Evolutionary conservation across 148 eudicot genomes (phyloP), one percentile per base, ranked within the genome.

Genomic region (Rhododendron ferrugineum): DNA sequence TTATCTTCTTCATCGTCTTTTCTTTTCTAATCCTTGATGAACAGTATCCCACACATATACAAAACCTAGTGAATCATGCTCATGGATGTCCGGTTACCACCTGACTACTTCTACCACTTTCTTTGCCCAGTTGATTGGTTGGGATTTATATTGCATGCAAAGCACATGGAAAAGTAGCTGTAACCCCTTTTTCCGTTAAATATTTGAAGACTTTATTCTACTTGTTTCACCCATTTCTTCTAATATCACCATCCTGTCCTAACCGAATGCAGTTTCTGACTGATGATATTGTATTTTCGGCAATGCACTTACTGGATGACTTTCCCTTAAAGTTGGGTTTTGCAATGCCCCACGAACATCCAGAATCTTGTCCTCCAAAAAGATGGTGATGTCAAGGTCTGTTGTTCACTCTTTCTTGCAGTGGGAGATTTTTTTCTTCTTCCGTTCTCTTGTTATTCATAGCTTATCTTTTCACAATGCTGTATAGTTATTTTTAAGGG

Each of bases 381-480:
- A 30, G 4, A 11, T 78, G 77, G 80, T 26, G 76, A 32, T 82
- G 5, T 42, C 56, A 78, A 85, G 62, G 82, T 78, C 76, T 30
- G 76, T 62, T 78, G 40, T 78, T 46, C 64, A 22, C 44, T 78
- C 84, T 72, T 66, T 72, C 64, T 56, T 83, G 56, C 37, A 26
- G 32, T 76, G 11, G 36, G 6, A 52, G 22, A 18, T 42, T 42
- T 10, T 28, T 30, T 40, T 6, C 44, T 47, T 47, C 14, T 75
- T 60, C 18, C 70, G 42, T 47, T 60, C 49, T 54, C 11, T 20
- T 20, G 22, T n/a, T 58, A 36, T 23, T 36, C 73, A 34, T 52
- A 79, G 74, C 34, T 82, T 32, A 52, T 81, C 79, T 7, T 30
- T 11, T 72, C 10, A 37, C 16, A 74, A 70, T 72, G 66, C 56